Percentiles rank a stretch among this genome's conserved stretches.
Conservation (phyloP, 768 basidiomycete genomes). For the Pulveroboletus frians region DNA sequence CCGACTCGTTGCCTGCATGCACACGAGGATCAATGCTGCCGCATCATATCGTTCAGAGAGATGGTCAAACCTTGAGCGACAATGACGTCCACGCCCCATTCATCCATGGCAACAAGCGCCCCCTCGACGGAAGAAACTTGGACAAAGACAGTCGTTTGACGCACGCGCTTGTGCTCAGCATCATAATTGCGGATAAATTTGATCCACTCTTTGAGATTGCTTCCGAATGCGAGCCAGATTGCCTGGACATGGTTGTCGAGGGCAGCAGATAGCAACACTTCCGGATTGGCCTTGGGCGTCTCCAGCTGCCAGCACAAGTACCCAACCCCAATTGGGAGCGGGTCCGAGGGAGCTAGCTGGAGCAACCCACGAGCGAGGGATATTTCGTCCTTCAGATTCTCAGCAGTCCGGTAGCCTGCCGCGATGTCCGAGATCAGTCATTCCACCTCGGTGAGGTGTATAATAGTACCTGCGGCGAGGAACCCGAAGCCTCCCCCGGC, state of each 20-base stretch:
- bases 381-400: conserved; percentile 48
- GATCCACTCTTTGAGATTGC: conserved; percentile 55
- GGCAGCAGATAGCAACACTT: conserved; percentile 42
- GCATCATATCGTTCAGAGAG: neutral
- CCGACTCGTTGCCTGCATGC: conserved; percentile 64
- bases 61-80: conserved; percentile 64
- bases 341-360: conserved; percentile 25
- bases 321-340: conserved; percentile 65
- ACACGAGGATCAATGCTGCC: conserved; percentile 1
- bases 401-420: conserved; percentile 44
- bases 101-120: conserved; percentile 51
- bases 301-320: conserved; percentile 72
- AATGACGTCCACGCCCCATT: conserved; percentile 70
- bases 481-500: conserved; percentile 76
- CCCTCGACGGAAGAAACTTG: conserved; percentile 59
- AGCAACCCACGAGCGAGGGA: conserved; percentile 46
- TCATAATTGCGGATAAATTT: conserved; percentile 54
- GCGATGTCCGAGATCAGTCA: conserved; percentile 4
- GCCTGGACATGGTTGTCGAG: conserved; percentile 55
- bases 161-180: conserved; percentile 32
- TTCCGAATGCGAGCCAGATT: conserved; percentile 74
- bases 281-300: conserved; percentile 34
- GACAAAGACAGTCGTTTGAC: conserved; percentile 54
- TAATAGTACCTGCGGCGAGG: conserved; percentile 49
- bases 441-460: neutral